These are phyloP conservation scores for Xylariaceae sp. DNA, from an alignment of 2,329 filamentous ascomycete genomes.

Conservation along the genomic window DNA sequence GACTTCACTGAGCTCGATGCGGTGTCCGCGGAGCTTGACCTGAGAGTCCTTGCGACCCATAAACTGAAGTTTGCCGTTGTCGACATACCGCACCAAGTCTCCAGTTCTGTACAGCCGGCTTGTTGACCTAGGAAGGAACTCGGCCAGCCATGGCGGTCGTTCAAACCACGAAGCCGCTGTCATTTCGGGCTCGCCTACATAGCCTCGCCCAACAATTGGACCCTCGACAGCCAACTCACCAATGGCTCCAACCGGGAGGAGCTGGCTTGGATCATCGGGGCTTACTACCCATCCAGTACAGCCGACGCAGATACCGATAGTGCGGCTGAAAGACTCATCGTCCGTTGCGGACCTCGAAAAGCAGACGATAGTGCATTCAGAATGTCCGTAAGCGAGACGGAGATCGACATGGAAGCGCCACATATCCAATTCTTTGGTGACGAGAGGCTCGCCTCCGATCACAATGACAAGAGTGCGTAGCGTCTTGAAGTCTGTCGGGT, in stretches of 20 bases:
- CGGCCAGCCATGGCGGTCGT: conserved; percentile 35
- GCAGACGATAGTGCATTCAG: conserved; percentile 8
- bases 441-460: conserved; percentile 31
- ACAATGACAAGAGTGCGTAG: conserved; percentile 19
- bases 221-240: conserved; percentile 18
- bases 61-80: conserved; percentile 21
- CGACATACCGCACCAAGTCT: conserved; percentile 28
- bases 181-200: conserved; percentile 28
- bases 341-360: background rate
- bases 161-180: conserved; percentile 34
- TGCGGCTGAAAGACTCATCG: conserved; percentile 19
- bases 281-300: conserved; percentile 36
- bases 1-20: conserved; percentile 17
- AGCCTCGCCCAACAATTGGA: conserved; percentile 44
- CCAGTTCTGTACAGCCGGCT: conserved; percentile 31
- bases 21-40: conserved; percentile 16
- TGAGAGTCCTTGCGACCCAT: conserved; percentile 14
- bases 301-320: conserved; percentile 2
- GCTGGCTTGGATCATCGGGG: conserved; percentile 12
- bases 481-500: conserved; percentile 19
- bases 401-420: conserved; percentile 17
- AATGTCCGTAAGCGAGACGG: conserved; percentile 17
- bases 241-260: conserved; percentile 19
- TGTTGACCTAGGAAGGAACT: conserved; percentile 23
- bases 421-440: conserved; percentile 14